Percentiles rank a stretch among this genome's conserved stretches.
Conservation (phyloP, 345 rosid genomes). For the Brassica nigra region DNA sequence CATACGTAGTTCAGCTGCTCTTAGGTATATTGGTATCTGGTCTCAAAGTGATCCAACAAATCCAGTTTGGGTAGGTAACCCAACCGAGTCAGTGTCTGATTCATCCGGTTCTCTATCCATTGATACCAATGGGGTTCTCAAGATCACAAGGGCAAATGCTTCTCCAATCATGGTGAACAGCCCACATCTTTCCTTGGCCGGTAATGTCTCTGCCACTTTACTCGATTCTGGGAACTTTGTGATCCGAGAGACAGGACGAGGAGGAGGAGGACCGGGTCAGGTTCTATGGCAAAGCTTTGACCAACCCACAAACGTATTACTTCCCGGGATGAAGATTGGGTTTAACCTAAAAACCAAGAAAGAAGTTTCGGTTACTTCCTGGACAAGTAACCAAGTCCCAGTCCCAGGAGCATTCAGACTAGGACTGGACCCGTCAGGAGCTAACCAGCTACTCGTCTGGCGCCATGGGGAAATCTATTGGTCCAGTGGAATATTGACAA, state of each 20-base stretch:
- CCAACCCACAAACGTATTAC: constrained; percentile 51
- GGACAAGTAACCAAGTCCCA: constrained; percentile 52
- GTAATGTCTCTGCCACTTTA: constrained; percentile 45
- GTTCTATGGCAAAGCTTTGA: constrained; percentile 73
- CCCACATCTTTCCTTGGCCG: constrained; percentile 9
- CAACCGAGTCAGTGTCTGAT: constrained; percentile 46
- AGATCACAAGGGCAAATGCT: constrained; percentile 43
- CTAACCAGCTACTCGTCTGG: constrained; percentile 54
- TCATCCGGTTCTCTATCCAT: constrained; percentile 57
- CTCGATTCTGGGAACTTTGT: constrained; percentile 59
- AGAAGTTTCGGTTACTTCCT: constrained; percentile 53
- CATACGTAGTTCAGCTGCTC: constrained; percentile 42
- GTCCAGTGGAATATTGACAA: constrained; percentile 56
- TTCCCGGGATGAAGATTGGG: constrained; percentile 76
- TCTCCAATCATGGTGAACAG: constrained; percentile 40
- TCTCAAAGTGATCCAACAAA: constrained; percentile 37
- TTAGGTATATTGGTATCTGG: constrained; percentile 59
- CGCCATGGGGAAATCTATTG: constrained; percentile 51
- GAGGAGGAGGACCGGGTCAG: constrained; percentile 39
- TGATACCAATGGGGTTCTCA: constrained; percentile 49
- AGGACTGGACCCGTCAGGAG: constrained; percentile 50
- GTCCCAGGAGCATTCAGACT: constrained; percentile 62
- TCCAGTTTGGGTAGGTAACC: constrained; percentile 65
- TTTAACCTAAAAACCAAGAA: constrained; percentile 48
- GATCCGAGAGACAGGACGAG: constrained; percentile 49